Evolutionary conservation across 257 asterid genomes (phyloP).

Genomic region (Solanum phureja): DNA sequence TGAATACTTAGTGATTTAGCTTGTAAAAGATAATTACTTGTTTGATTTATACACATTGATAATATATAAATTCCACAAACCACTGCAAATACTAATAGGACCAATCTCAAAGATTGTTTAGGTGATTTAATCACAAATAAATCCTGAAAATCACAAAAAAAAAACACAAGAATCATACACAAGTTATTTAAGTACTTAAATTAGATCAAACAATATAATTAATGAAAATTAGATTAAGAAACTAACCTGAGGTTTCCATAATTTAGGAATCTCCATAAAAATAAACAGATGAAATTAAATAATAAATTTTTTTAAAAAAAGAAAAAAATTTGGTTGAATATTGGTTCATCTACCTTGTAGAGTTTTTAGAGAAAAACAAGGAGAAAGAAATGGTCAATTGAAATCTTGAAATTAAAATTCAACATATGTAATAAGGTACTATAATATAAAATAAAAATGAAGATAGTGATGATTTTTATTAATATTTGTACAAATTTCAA

Average conservation of each 20-base stretch:
- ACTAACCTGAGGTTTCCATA: constrained; percentile 38
- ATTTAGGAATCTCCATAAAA: constrained; percentile 31
- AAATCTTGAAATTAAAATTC: not conserved
- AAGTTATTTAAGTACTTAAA: not conserved
- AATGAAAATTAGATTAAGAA: not conserved
- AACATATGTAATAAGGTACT: not conserved
- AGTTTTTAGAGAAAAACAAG: constrained; percentile 27
- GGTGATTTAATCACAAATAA: constrained; percentile 21
- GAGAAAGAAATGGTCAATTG: constrained; percentile 40
- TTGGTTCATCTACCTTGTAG: not conserved
- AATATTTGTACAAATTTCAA: not conserved
- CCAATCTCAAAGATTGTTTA: constrained; percentile 40
- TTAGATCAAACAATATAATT: not conserved
- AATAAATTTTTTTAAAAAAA: not conserved
- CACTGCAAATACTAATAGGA: constrained; percentile 33
- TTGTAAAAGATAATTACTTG: constrained; percentile 12
- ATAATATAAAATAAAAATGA: not conserved
- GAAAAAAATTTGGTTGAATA: not conserved
- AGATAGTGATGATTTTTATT: not conserved
- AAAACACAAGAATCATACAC: not conserved
- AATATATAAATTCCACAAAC: constrained; percentile 46
- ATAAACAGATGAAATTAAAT: not conserved
- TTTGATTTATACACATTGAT: constrained; percentile 36
- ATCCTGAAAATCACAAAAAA: constrained; percentile 26
- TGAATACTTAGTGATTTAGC: constrained; percentile 14